These are phyloP conservation scores for Croton laevigatus DNA, from an alignment of 441 rosid genomes.

Conservation along the genomic window DNA sequence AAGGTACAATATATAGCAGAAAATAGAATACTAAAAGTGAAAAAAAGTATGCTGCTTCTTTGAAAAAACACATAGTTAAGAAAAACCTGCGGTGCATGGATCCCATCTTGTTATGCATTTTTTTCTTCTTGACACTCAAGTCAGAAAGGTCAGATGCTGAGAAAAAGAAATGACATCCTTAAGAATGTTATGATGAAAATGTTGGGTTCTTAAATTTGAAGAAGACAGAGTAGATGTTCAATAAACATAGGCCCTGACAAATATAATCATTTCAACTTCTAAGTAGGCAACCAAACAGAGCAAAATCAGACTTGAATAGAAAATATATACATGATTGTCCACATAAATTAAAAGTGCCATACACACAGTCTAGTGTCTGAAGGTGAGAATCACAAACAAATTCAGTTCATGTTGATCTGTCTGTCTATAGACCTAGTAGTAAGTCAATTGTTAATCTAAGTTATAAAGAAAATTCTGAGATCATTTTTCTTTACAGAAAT, in stretches of 20 bases:
- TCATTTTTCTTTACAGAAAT: not conserved
- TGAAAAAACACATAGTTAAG: not conserved
- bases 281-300: not conserved
- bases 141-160: slow-evolving; percentile 26
- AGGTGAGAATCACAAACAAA: not conserved
- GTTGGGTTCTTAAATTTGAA: slow-evolving; percentile 27
- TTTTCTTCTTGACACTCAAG: slow-evolving; percentile 21
- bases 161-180: slow-evolving; percentile 24
- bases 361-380: not conserved
- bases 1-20: not conserved
- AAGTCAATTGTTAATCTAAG: no score
- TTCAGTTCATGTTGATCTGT: no score
- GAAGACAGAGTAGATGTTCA: slow-evolving; percentile 6
- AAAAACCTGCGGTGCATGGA: slow-evolving; percentile 58
- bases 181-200: slow-evolving; percentile 24
- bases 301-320: not conserved
- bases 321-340: not conserved
- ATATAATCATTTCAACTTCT: slow-evolving; percentile 12
- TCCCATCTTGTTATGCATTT: slow-evolving; percentile 37
- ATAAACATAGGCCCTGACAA: slow-evolving; percentile 3
- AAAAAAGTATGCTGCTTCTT: not conserved
- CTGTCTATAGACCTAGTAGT: no score
- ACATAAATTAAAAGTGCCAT: not conserved
- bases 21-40: not conserved
- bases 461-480: no score